Evolutionary conservation across 495 filamentous ascomycete species (phyloP).

Genomic region (Neurospora cerealis): DNA sequence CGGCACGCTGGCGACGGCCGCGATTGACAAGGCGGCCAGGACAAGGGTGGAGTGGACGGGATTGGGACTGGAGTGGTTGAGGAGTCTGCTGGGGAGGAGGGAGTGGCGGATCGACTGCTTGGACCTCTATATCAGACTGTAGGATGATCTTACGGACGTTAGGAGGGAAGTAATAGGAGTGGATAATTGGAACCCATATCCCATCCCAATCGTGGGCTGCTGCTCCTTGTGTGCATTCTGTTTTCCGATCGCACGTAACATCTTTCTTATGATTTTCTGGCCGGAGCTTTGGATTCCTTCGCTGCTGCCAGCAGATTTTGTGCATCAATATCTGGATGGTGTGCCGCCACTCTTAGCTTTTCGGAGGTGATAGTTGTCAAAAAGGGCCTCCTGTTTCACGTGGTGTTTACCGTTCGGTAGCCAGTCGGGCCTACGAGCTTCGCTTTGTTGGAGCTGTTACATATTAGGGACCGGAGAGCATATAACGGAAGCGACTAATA

Average conservation of each 20-base stretch:
- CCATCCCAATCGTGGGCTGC: background rate
- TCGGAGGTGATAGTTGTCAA: background rate
- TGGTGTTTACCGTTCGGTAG: background rate
- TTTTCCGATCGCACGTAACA: background rate
- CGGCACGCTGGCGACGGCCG: conserved; percentile 54
- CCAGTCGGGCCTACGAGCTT: background rate
- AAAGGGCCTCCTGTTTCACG: background rate
- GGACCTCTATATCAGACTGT: conserved; percentile 69
- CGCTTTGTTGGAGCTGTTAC: background rate
- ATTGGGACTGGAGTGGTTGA: conserved; percentile 71
- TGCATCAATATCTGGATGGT: background rate
- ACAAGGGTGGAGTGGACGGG: conserved; percentile 62
- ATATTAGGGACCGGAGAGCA: background rate
- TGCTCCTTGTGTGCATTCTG: background rate
- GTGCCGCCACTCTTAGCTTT: background rate
- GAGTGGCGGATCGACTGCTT: conserved; percentile 81
- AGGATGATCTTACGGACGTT: background rate
- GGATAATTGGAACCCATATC: background rate
- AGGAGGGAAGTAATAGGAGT: background rate
- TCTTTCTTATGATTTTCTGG: background rate
- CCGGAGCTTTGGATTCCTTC: too few relatives aligned
- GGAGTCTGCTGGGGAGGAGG: conserved; percentile 60
- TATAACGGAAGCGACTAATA: background rate
- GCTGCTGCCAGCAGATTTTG: background rate
- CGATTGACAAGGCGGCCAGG: conserved; percentile 48